Evolutionary conservation across 495 filamentous ascomycete genomes (phyloP).

Genomic region (Talaromyces proteolyticus): DNA sequence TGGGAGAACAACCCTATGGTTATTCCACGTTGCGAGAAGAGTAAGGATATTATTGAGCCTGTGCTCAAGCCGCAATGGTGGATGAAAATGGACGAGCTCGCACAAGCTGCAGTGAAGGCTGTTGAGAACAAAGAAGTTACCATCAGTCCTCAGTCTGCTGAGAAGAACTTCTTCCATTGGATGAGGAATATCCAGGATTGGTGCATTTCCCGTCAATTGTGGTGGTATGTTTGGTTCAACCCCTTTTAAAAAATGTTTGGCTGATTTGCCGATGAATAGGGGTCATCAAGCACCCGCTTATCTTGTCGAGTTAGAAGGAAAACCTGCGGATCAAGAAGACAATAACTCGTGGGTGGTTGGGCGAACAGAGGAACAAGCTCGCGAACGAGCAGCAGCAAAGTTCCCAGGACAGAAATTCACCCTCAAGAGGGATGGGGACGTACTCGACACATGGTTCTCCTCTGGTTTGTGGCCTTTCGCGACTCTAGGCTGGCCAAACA

Average conservation of each 20-base stretch:
- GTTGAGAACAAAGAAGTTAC: constrained; percentile 64
- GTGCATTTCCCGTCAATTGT: constrained; percentile 78
- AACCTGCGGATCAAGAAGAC: constrained; percentile 46
- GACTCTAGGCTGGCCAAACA: constrained; percentile 72
- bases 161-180: constrained; percentile 70
- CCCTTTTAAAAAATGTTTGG: not conserved
- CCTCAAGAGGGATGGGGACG: constrained; percentile 63
- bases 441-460: constrained; percentile 80
- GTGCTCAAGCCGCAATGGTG: constrained; percentile 77
- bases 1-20: constrained; percentile 76
- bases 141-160: constrained; percentile 61
- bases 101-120: constrained; percentile 55
- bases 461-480: constrained; percentile 79
- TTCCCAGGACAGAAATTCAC: constrained; percentile 65
- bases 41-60: constrained; percentile 78
- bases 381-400: constrained; percentile 57
- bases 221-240: constrained; percentile 63
- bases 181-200: constrained; percentile 71
- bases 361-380: constrained; percentile 57
- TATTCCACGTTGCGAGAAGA: constrained; percentile 67
- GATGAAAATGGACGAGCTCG: constrained; percentile 61
- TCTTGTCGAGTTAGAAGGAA: constrained; percentile 62
- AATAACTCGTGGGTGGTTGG: constrained; percentile 64
- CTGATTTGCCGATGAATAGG: not conserved
- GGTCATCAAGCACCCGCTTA: constrained; percentile 76